Evolutionary conservation across 768 basidiomycete genomes (phyloP).

Genomic region (Tylopilus rubrobrunneus): DNA sequence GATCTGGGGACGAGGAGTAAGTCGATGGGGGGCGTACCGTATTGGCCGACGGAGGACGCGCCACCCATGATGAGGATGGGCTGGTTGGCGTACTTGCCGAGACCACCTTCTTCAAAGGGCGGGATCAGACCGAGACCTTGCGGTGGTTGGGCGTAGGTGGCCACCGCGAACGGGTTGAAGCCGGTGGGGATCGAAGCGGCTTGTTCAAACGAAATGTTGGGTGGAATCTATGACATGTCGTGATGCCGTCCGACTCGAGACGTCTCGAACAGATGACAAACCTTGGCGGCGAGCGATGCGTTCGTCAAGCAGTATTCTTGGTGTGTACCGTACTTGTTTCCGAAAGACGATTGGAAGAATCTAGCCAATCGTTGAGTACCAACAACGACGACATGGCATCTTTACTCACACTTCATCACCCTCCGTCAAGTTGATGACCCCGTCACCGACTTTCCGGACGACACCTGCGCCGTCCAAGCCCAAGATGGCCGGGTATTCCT

Average conservation of each 20-base stretch:
- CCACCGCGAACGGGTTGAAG: conserved; percentile 32
- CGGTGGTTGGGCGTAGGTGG: conserved; percentile 28
- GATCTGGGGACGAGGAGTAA: no score
- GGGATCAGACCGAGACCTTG: conserved; percentile 22
- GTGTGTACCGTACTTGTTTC: not conserved
- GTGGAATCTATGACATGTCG: conserved; percentile 24
- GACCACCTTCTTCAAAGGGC: conserved; percentile 25
- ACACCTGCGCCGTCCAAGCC: conserved; percentile 30
- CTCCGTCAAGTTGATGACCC: conserved; percentile 28
- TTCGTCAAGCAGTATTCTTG: conserved; percentile 17
- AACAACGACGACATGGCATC: not conserved
- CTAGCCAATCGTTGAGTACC: not conserved
- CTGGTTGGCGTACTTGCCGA: no score
- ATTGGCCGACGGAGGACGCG: not conserved
- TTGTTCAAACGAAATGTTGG: conserved; percentile 33
- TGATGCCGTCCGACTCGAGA: not conserved
- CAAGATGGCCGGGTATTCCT: conserved; percentile 5
- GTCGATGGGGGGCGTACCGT: no score
- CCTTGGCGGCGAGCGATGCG: conserved; percentile 19
- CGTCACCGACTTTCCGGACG: conserved; percentile 30
- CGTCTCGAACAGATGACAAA: not conserved
- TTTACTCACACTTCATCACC: conserved; percentile 27
- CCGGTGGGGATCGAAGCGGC: conserved; percentile 34
- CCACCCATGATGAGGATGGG: no score
- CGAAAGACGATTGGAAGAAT: conserved; percentile 3